Conservation (phyloP, 306 rosid species). For the Gynostemma pentaphyllum region DNA sequence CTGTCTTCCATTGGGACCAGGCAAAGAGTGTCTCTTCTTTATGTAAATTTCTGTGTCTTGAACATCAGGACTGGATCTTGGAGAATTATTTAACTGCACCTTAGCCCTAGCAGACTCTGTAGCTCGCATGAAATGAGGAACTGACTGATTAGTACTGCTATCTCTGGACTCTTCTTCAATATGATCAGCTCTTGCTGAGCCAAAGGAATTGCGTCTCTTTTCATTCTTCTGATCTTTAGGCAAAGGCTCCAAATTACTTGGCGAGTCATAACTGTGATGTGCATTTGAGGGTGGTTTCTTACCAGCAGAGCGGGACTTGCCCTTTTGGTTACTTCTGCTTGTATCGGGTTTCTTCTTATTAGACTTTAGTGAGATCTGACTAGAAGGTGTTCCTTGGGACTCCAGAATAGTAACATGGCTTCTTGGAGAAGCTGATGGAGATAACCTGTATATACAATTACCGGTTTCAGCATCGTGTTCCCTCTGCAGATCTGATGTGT, state of each 20-base stretch:
- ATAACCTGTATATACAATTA: constrained; percentile 24
- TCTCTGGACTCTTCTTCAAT: constrained; percentile 60
- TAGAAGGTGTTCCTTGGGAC: constrained; percentile 92
- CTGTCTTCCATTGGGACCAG: constrained; percentile 63
- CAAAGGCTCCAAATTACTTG: constrained; percentile 39
- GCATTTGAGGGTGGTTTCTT: constrained; percentile 50
- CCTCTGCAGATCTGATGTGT: constrained; percentile 23
- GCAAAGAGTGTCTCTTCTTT: constrained; percentile 87
- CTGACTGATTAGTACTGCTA: constrained; percentile 34
- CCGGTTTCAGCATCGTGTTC: constrained; percentile 25
- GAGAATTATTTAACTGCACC: constrained; percentile 55
- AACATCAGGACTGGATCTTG: constrained; percentile 86
- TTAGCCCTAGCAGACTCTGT: constrained; percentile 96
- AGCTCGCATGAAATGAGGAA: constrained; percentile 95
- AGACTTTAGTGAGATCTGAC: constrained; percentile 64
- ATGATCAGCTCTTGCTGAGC: constrained; percentile 50
- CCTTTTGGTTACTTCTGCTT: constrained; percentile 42
- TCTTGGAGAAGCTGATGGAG: constrained; percentile 72
- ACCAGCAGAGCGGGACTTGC: constrained; percentile 27
- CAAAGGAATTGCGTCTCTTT: constrained; percentile 68
- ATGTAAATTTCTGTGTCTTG: constrained; percentile 44
- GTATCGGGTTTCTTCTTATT: constrained; percentile 33
- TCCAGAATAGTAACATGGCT: constrained; percentile 60
- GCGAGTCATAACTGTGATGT: constrained; percentile 45
- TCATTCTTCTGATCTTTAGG: constrained; percentile 54